Evolutionary conservation across 192 early-diverging fungal genomes (phyloP).

Genomic region (Coemansia sp.): DNA sequence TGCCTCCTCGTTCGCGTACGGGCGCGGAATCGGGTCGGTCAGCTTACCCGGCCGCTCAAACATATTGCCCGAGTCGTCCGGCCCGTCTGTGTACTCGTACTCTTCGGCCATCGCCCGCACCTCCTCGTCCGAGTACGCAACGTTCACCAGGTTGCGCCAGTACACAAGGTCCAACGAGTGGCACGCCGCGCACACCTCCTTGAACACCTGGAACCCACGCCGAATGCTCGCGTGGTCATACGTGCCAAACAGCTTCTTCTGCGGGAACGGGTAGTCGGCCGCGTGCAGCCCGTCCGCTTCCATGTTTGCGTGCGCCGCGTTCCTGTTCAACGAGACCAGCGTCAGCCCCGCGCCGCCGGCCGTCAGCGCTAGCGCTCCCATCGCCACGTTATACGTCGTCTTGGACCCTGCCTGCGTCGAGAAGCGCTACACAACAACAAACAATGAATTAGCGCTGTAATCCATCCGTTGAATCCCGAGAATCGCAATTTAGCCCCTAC

Average conservation of each 20-base stretch:
- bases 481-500: too few relatives aligned
- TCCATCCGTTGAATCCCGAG: too few relatives aligned
- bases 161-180: conserved; percentile 93
- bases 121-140: conserved; percentile 90
- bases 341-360: conserved; percentile 54
- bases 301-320: conserved; percentile 73
- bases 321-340: conserved; percentile 52
- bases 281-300: conserved; percentile 91
- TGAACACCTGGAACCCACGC: conserved; percentile 98
- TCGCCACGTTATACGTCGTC: conserved; percentile 23
- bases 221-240: conserved; percentile 96
- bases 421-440: too few relatives aligned
- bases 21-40: conserved; percentile 83
- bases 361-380: conserved; percentile 60
- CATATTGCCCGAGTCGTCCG: conserved; percentile 88
- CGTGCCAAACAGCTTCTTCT: conserved; percentile 75
- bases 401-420: too few relatives aligned
- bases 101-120: conserved; percentile 92
- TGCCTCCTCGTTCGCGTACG: conserved; percentile 97
- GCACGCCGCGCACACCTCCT: conserved; percentile 96
- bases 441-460: too few relatives aligned
- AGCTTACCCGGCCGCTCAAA: conserved; percentile 94
- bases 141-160: conserved; percentile 95
- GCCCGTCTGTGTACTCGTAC: conserved; percentile 89
- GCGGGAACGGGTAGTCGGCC: conserved; percentile 85